Conservation (phyloP, 305 asterid genomes). For the Fraxinus nigra region DNA sequence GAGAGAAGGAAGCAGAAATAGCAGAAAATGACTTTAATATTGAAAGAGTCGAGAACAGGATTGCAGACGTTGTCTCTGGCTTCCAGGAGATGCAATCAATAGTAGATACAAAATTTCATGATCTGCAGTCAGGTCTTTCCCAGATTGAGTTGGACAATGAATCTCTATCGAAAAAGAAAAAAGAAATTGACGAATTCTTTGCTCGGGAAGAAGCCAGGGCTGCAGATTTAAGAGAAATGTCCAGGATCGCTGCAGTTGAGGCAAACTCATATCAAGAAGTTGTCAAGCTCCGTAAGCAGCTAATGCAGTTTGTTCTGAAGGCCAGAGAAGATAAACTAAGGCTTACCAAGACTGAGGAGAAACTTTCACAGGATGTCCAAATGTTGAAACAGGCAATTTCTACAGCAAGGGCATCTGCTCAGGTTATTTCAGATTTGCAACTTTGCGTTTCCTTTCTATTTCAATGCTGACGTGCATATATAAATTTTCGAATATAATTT, state of each 20-base stretch:
- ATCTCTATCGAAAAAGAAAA: slow-evolving; percentile 29
- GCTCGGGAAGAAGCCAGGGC: slow-evolving; percentile 37
- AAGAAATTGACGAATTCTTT: slow-evolving; percentile 33
- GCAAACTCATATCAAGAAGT: slow-evolving; percentile 34
- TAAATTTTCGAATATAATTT: background rate
- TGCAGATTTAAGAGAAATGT: slow-evolving; percentile 37
- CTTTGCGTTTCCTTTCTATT: background rate
- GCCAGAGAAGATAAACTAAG: slow-evolving; percentile 36
- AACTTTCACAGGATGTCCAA: slow-evolving; percentile 36
- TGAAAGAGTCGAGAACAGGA: slow-evolving; percentile 37
- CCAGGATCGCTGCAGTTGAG: slow-evolving; percentile 38
- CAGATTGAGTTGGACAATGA: slow-evolving; percentile 32
- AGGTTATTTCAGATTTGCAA: slow-evolving; percentile 30
- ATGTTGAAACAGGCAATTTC: slow-evolving; percentile 33
- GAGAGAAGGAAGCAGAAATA: slow-evolving; percentile 48
- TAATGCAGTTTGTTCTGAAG: slow-evolving; percentile 32
- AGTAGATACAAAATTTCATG: slow-evolving; percentile 26
- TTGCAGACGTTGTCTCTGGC: slow-evolving; percentile 28
- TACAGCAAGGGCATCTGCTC: slow-evolving; percentile 41
- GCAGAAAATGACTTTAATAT: slow-evolving; percentile 38
- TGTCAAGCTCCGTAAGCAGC: slow-evolving; percentile 34
- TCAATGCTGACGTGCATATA: background rate
- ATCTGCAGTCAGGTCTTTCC: slow-evolving; percentile 35
- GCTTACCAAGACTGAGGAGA: slow-evolving; percentile 40
- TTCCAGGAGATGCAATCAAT: slow-evolving; percentile 30